A percentile compares a stretch with the other conserved stretches of the same genome.
Evolutionary conservation across 208 protist species (phyloP).

Genomic region (Leishmania amazonensis): DNA sequence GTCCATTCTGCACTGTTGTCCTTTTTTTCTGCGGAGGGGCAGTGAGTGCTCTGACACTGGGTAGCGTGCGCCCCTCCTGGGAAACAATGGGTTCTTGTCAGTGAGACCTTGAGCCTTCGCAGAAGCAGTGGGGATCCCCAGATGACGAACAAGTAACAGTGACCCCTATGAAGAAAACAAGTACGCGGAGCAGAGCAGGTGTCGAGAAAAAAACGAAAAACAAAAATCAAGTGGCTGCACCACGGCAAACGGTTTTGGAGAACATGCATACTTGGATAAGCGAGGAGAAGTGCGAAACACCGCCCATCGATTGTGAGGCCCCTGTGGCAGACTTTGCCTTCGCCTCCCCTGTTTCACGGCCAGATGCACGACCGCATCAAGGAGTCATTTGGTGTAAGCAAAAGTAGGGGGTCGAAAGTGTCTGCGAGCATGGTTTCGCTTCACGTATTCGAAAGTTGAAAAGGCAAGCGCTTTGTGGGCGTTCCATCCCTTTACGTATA

Average conservation of each 20-base stretch:
- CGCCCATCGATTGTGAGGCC: too few species aligned
- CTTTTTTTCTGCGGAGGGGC: neutral
- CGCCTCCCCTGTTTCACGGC: neutral
- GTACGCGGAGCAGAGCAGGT: neutral
- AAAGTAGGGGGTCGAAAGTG: neutral
- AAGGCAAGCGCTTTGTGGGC: neutral
- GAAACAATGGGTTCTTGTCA: neutral
- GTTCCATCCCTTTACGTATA: neutral
- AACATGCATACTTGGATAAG: slow-evolving; percentile 1
- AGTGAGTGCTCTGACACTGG: neutral
- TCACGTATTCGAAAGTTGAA: neutral
- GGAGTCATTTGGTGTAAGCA: neutral
- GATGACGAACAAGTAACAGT: neutral
- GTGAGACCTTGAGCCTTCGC: neutral
- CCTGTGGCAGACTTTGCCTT: neutral
- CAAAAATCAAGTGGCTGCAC: neutral
- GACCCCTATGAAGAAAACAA: neutral
- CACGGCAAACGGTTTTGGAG: neutral
- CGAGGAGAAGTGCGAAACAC: neutral
- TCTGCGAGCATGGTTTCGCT: neutral
- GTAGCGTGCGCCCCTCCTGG: neutral
- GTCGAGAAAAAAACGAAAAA: neutral
- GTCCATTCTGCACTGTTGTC: neutral
- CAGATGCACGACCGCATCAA: neutral
- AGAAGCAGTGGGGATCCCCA: neutral